Percentiles rank a stretch among this genome's conserved stretches.
These are phyloP conservation scores for Apiospora hydei DNA, from an alignment of 2,329 filamentous ascomycete genomes.

Conservation along the genomic window DNA sequence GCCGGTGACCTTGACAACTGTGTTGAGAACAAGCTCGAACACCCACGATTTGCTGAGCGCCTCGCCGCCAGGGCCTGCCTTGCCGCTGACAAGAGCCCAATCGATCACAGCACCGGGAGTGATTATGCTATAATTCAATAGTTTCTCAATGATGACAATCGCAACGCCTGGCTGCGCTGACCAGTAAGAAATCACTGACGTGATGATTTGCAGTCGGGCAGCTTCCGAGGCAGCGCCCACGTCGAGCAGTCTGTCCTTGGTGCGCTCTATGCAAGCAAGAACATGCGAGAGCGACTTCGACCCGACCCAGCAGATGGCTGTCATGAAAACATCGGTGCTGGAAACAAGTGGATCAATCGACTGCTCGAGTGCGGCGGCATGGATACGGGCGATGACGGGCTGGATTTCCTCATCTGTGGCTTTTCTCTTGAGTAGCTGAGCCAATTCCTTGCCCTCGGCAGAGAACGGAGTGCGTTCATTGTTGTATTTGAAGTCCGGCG, in stretches of 20 bases:
- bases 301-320: slow-evolving; percentile 89
- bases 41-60: slow-evolving; percentile 77
- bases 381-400: slow-evolving; percentile 79
- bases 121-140: slow-evolving; percentile 96
- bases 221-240: slow-evolving; percentile 77
- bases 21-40: slow-evolving; percentile 90
- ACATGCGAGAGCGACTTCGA: slow-evolving; percentile 97
- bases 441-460: slow-evolving; percentile 82
- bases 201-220: slow-evolving; percentile 87
- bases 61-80: slow-evolving; percentile 62
- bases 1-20: slow-evolving; percentile 87
- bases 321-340: slow-evolving; percentile 95
- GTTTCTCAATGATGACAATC: slow-evolving; percentile 91
- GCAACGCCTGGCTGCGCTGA: slow-evolving; percentile 89
- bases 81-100: slow-evolving; percentile 78
- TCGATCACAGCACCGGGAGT: slow-evolving; percentile 85
- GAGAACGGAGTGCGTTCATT: slow-evolving; percentile 80
- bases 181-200: slow-evolving; percentile 93
- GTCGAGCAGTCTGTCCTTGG: slow-evolving; percentile 85
- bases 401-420: slow-evolving; percentile 88
- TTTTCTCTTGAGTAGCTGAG: slow-evolving; percentile 82
- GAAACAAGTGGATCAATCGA: slow-evolving; percentile 80
- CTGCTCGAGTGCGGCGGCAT: slow-evolving; percentile 75
- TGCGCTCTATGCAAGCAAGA: slow-evolving; percentile 92
- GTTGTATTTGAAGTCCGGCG: slow-evolving; percentile 93